A percentile compares a stretch with the other conserved stretches of the same genome.
These are phyloP conservation scores for Hericium alpestre DNA, from an alignment of 768 basidiomycete genomes.

Conservation along the genomic window DNA sequence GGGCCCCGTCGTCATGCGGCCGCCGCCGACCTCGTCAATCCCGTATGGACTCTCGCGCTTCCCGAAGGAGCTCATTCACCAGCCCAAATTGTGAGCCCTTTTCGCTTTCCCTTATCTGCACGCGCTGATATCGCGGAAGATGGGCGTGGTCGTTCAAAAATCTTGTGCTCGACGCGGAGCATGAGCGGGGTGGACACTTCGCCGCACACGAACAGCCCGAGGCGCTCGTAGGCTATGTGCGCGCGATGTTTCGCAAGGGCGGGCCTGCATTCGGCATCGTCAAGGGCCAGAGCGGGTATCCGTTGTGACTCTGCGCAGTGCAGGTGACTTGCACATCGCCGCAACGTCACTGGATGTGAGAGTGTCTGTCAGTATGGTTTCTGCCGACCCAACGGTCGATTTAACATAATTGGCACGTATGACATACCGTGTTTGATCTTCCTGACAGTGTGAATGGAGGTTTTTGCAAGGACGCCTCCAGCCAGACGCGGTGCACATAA, in stretches of 20 bases:
- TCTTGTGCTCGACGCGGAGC: constrained; percentile 38
- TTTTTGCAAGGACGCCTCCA: too few species aligned
- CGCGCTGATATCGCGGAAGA: background rate
- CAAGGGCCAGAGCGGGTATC: constrained; percentile 31
- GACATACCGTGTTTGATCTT: too few species aligned
- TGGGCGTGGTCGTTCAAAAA: constrained; percentile 26
- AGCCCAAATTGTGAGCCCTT: background rate
- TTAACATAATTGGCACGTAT: too few species aligned
- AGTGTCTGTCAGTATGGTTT: too few species aligned
- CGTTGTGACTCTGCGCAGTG: too few species aligned
- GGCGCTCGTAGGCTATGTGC: constrained; percentile 36
- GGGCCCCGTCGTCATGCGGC: too few species aligned
- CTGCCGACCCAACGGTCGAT: too few species aligned
- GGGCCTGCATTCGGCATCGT: constrained; percentile 41
- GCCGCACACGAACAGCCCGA: constrained; percentile 42
- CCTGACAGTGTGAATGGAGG: too few species aligned
- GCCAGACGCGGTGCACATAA: too few species aligned
- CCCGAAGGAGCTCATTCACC: constrained; percentile 30
- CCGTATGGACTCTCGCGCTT: constrained; percentile 23
- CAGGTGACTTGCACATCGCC: too few species aligned
- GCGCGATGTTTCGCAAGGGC: constrained; percentile 46
- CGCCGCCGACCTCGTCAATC: constrained; percentile 1
- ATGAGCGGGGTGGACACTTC: constrained; percentile 49
- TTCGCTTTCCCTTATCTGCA: background rate
- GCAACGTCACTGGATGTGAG: too few species aligned